Percentiles rank a stretch among this genome's conserved stretches.
These are phyloP conservation scores for Colletotrichum australisinense DNA, from an alignment of 2,329 filamentous ascomycete genomes.

Conservation along the genomic window DNA sequence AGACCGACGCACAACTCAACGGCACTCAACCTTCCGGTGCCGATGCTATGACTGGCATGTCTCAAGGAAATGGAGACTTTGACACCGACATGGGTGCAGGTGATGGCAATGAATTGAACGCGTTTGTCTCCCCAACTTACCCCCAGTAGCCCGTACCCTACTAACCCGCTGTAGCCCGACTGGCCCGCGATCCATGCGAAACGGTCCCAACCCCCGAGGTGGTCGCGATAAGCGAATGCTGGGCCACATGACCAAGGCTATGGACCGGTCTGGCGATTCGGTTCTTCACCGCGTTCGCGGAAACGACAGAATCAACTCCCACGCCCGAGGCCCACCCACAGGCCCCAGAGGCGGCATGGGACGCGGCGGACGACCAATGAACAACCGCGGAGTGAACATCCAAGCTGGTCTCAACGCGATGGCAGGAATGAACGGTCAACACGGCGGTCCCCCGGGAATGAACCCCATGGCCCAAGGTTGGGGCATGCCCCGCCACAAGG, in stretches of 20 bases:
- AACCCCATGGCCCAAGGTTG: conserved; percentile 52
- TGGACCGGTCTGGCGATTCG: conserved; percentile 82
- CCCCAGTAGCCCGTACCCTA: conserved; percentile 32
- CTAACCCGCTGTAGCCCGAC: conserved; percentile 78
- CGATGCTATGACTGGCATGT: conserved; percentile 44
- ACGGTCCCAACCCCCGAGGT: conserved; percentile 66
- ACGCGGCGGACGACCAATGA: conserved; percentile 61
- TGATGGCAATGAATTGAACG: conserved; percentile 62
- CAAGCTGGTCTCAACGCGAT: conserved; percentile 60
- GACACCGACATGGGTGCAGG: conserved; percentile 81
- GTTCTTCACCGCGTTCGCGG: conserved; percentile 84
- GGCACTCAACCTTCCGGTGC: conserved; percentile 52
- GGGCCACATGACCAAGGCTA: conserved; percentile 83
- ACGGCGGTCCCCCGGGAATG: conserved; percentile 50
- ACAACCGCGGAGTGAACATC: conserved; percentile 62
- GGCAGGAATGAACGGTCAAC: conserved; percentile 47
- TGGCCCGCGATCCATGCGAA: conserved; percentile 94
- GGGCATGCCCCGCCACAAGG: conserved; percentile 52
- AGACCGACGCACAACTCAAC: conserved; percentile 72
- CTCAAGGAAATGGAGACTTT: conserved; percentile 58
- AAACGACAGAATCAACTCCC: conserved; percentile 83
- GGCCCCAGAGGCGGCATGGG: conserved; percentile 72
- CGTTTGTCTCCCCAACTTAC: conserved; percentile 58
- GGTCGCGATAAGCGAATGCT: conserved; percentile 85
- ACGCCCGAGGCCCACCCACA: conserved; percentile 76